Evolutionary conservation across 768 basidiomycete genomes (phyloP), one percentile per base, ranked within the genome.

Genomic region (Coprinopsis marcescibilis): DNA sequence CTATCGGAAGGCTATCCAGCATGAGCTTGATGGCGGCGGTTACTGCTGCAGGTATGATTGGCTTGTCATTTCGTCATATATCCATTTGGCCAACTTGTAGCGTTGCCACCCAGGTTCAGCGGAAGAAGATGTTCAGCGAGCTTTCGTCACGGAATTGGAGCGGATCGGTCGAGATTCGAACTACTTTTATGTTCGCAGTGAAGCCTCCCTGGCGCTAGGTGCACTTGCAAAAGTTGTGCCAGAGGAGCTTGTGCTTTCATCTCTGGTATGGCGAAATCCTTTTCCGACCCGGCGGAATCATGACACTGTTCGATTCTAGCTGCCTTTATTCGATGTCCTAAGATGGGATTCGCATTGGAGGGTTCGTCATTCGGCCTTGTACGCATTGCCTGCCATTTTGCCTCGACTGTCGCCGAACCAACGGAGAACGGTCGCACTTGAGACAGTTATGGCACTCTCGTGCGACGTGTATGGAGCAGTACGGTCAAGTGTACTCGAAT

Each of bases 21-120:
- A 92, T 96, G 91, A 90, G 89, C 60, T 68, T 96, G 42, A 88
- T 95, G 70, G 92, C 92, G 30, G 83, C 89, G 6, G 81, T 92
- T 11, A 78, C 86, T 24, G 88, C 90, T 21, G 81, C 80, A 52
- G 83, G 85, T 87, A 61, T n/a, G n/a, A 59, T 75, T 69, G 42
- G 49, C 50, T 41, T 36, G 26, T 8, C 21, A 33, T 43, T 30
- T 29, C 12, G 39, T 46, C 44, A 32, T 33, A 5, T 14, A 41
- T 12, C 26, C 4, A 8, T 17, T 6, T 11, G 26, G 6, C 26
- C 30, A 17, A 43, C 41, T 30, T 26, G 7, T 30, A 27, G 41
- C 25, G 10, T 40, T 40, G n/a, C 39, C 39, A 23, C 7, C 24
- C 42, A 29, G 83, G 81, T 37, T 70, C 73, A 2, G 57, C 85